Conservation (phyloP, 345 rosid genomes). For the Populus simonii region DNA sequence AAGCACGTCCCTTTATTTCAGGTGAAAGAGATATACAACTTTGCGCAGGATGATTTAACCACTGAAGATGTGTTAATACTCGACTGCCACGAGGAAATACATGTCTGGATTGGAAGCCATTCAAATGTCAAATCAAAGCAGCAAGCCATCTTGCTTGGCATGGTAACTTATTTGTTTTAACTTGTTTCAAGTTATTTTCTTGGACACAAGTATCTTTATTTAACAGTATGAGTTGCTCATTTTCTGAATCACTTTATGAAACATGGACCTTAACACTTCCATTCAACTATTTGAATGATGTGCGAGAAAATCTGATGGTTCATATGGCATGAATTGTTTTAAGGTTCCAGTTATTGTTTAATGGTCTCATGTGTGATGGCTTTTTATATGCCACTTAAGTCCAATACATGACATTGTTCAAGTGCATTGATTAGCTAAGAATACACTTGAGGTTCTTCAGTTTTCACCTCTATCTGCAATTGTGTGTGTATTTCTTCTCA, state of each 20-base stretch:
- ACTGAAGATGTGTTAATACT: constrained; percentile 77
- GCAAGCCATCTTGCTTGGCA: constrained; percentile 54
- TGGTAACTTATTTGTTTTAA: constrained; percentile 37
- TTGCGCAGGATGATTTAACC: constrained; percentile 82
- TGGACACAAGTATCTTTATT: not conserved
- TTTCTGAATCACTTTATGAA: not conserved
- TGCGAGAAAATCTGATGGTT: not conserved
- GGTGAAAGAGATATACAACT: constrained; percentile 79
- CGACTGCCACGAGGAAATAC: constrained; percentile 60
- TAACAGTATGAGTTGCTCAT: not conserved
- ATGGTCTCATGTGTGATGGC: not conserved
- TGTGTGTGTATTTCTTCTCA: constrained; percentile 1
- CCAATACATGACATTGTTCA: not conserved
- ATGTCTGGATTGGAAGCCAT: constrained; percentile 68
- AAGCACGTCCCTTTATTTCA: constrained; percentile 18
- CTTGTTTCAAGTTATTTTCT: not conserved
- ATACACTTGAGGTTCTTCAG: not conserved
- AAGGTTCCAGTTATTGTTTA: not conserved
- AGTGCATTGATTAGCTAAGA: not conserved
- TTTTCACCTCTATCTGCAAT: constrained; percentile 3
- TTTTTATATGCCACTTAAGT: not conserved
- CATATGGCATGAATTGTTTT: not conserved
- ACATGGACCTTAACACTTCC: not conserved
- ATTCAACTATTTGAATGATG: not conserved
- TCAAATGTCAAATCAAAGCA: constrained; percentile 47